A percentile compares a stretch with the other conserved stretches of the same genome.
These are phyloP conservation scores for Mucor racemosus DNA, from an alignment of 371 early-diverging fungal genomes.

Conservation along the genomic window DNA sequence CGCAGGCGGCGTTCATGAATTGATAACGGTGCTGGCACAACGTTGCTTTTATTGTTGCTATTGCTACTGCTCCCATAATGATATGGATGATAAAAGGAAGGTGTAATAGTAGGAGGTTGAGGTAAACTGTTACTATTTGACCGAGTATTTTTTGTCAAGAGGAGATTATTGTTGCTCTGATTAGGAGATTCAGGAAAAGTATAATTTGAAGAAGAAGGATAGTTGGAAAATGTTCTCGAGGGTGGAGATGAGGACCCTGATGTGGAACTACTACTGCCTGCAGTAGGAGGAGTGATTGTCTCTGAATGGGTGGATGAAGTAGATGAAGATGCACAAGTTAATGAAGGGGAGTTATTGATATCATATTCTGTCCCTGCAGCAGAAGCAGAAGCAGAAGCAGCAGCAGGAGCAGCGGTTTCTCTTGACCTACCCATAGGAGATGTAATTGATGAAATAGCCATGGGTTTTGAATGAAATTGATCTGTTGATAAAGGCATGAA, in stretches of 20 bases:
- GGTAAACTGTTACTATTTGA: neutral
- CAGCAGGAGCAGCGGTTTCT: neutral
- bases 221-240: constrained; percentile 7
- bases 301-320: constrained; percentile 11
- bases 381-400: neutral
- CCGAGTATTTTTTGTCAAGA: neutral
- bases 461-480: constrained; percentile 33
- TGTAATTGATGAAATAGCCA: constrained; percentile 50
- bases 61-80: neutral
- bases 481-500: constrained; percentile 11
- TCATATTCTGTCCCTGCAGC: neutral
- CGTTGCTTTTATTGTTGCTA: neutral
- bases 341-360: neutral
- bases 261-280: constrained; percentile 1
- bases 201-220: constrained; percentile 13
- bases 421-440: constrained; percentile 18
- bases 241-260: constrained; percentile 15
- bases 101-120: neutral
- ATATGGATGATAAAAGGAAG: neutral
- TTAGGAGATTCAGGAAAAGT: constrained; percentile 11
- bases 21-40: constrained; percentile 39
- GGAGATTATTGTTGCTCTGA: neutral
- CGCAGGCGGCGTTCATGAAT: constrained; percentile 61
- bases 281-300: constrained; percentile 5
- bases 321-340: constrained; percentile 17